Base-by-base conservation (phyloP, 345 rosid genomes). In the Turnera subulata region DNA sequence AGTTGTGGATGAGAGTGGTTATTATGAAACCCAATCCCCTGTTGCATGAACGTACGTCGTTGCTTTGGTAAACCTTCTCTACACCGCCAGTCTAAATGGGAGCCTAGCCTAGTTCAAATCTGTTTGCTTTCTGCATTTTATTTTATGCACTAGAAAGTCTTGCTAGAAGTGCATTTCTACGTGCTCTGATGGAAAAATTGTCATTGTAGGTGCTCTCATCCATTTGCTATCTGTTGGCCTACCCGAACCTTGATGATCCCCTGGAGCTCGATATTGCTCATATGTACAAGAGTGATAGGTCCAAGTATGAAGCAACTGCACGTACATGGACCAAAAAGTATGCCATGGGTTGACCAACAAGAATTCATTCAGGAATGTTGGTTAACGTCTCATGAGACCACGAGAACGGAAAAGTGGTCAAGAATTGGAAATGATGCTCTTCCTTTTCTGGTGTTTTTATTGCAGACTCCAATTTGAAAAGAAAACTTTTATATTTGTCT, bases 241-340 rank as follows among this genome's bases (percentile, higher is more conserved):
- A 63, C 24, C 68, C 68, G 4, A 63, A 63, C 24, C 68, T 61
- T 12, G 68, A 63, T 15, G 68, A 63, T 48, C 68, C 68, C 2
- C 68, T 63, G 12, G 68, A 54, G 39, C 68, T 61, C 5, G 68
- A 63, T 46, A 63, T 64, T 6, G 68, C 68, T 25, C 62, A 64
- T 25, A 64, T 64, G 61, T 64, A 56, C 68, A 64, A 56, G 68
- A 48, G 20, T 0, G 68, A 56, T 56, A 55, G 56, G 47, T 16
- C 50, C 8, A 64, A 64, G 62, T 64, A 64, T 25, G 68, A 64
- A 50, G 32, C 62, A 43, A 64, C 68, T n/a, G 68, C 62, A 10
- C 68, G 68, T 7, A 56, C 56, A 61, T 64, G 68, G 62, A 56
- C 68, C 8, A 61, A 56, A 56, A 64, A 64, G 50, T 64, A 64